These are phyloP conservation scores for Diospyros lotus DNA, from an alignment of 148 eudicot species.

Conservation along the genomic window DNA sequence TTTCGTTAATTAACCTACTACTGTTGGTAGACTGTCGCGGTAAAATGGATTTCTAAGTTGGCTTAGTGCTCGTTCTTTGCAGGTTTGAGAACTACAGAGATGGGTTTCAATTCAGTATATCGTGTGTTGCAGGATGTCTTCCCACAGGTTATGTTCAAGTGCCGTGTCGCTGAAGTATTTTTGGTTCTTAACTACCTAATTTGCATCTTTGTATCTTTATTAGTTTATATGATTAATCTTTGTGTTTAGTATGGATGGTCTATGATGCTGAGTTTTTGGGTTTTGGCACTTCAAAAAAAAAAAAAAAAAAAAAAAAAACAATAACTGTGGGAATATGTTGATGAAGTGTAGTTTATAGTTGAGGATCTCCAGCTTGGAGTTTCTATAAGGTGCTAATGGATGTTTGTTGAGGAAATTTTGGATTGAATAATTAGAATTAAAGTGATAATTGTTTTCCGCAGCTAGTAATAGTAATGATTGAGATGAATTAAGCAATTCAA, in stretches of 20 bases:
- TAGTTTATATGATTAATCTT: neutral
- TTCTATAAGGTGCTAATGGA: neutral
- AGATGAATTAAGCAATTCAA: neutral
- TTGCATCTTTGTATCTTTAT: neutral
- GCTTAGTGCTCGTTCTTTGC: slow-evolving; percentile 6
- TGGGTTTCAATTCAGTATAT: slow-evolving; percentile 63
- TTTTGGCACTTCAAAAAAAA: neutral
- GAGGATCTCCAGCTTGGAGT: neutral
- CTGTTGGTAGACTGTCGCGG: neutral
- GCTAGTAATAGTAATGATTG: too few relatives aligned
- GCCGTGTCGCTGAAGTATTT: neutral
- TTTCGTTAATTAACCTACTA: neutral
- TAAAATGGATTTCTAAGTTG: neutral
- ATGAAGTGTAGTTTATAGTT: neutral
- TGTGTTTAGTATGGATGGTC: neutral
- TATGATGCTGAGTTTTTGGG: neutral
- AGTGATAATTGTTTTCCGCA: neutral
- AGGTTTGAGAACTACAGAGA: slow-evolving; percentile 23
- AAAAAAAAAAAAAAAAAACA: neutral
- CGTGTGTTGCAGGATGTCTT: slow-evolving; percentile 42
- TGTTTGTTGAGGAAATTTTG: neutral
- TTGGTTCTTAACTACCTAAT: neutral
- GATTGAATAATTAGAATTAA: neutral
- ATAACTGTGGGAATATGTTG: neutral
- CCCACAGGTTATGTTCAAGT: slow-evolving; percentile 38